Conservation (phyloP, 768 basidiomycete species). For the Asterophora lycoperdoides region DNA sequence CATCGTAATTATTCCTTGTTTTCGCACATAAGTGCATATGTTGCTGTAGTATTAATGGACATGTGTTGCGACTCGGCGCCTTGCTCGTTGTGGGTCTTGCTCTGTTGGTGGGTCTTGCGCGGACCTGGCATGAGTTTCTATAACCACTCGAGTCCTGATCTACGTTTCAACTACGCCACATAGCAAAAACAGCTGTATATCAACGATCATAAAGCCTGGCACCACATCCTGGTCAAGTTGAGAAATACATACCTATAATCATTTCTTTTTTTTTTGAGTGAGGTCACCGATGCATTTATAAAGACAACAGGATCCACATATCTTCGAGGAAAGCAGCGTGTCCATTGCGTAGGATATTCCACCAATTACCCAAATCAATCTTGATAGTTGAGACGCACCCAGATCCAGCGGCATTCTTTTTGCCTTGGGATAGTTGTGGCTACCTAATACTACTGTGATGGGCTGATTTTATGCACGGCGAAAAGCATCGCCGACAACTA, state of each 20-base stretch:
- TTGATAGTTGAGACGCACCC: too few species aligned
- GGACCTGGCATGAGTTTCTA: too few species aligned
- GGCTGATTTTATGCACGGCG: too few species aligned
- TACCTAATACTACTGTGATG: too few species aligned
- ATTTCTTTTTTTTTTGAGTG: too few species aligned
- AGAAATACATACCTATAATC: neutral
- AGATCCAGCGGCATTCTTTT: constrained; percentile 5
- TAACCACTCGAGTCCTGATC: too few species aligned
- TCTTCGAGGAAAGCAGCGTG: constrained; percentile 34
- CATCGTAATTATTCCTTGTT: neutral
- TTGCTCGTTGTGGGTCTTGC: too few species aligned
- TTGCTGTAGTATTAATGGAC: too few species aligned
- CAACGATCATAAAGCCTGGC: constrained; percentile 33
- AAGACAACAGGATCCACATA: constrained; percentile 15
- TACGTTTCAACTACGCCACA: too few species aligned
- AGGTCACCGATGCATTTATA: neutral
- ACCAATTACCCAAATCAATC: too few species aligned
- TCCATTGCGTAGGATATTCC: constrained; percentile 31
- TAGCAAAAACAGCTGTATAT: constrained; percentile 25
- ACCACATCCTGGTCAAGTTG: constrained; percentile 33
- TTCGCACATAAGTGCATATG: neutral
- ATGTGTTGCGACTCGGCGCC: too few species aligned
- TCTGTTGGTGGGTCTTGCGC: too few species aligned
- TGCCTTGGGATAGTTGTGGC: constrained; percentile 5
- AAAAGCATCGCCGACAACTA: constrained; percentile 26